A percentile compares a stretch with the other conserved stretches of the same genome.
Evolutionary conservation across 2,329 filamentous ascomycete species (phyloP).

Genomic region (Keithomyces neogunnii): DNA sequence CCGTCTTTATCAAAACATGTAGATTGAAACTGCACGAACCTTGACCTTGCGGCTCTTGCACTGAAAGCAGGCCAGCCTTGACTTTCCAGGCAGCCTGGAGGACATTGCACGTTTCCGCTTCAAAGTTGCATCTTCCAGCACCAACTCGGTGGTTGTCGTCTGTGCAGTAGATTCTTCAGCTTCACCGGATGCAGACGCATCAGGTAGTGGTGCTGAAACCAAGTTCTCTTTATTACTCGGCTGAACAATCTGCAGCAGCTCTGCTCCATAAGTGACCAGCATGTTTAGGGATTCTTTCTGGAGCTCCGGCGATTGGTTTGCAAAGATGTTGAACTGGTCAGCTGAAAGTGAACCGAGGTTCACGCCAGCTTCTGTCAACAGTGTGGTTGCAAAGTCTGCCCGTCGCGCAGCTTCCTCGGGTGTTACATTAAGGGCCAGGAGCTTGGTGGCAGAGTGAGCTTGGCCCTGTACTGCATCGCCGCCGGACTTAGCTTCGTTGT

Average conservation of each 20-base stretch:
- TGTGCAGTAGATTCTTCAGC: constrained; percentile 12
- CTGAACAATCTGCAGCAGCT: constrained; percentile 48
- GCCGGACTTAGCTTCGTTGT: not conserved
- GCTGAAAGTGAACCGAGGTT: constrained; percentile 41
- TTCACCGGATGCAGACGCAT: constrained; percentile 15
- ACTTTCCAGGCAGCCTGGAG: constrained; percentile 18
- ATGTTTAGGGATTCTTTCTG: constrained; percentile 47
- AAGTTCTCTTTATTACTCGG: constrained; percentile 30
- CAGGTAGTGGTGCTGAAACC: constrained; percentile 16
- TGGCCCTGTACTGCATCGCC: constrained; percentile 4
- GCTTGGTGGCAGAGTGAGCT: constrained; percentile 7
- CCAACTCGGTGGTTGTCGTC: constrained; percentile 23
- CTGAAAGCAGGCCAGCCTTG: constrained; percentile 24
- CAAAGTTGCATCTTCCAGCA: constrained; percentile 10
- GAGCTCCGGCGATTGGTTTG: constrained; percentile 48
- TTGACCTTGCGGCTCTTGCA: constrained; percentile 29
- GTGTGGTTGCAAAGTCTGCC: constrained; percentile 36
- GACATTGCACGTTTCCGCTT: constrained; percentile 4
- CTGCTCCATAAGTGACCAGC: constrained; percentile 49
- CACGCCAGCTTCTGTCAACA: constrained; percentile 39
- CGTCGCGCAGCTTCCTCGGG: constrained; percentile 42
- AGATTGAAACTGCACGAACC: constrained; percentile 17
- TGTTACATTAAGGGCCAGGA: constrained; percentile 24
- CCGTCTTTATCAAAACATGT: not conserved
- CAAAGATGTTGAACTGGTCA: constrained; percentile 51